phyloP scores from a whole-genome alignment of 306 rosid genomes.

The Cicer yamashitae region DNA sequence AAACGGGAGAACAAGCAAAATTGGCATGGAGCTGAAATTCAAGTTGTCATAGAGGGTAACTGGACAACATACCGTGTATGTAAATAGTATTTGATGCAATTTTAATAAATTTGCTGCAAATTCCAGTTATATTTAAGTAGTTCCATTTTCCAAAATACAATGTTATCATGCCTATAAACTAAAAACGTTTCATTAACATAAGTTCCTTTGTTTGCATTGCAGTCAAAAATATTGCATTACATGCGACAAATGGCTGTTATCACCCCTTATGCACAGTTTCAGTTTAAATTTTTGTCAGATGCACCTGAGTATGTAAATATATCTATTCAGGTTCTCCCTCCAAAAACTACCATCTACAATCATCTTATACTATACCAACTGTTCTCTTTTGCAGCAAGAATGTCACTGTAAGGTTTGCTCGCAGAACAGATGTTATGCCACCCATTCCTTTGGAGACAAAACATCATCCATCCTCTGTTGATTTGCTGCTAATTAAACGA shows the following conservation, averaged over 20 bases:
- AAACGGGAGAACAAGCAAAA: conserved; percentile 67
- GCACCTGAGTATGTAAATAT: conserved; percentile 72
- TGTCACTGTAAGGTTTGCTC: conserved; percentile 79
- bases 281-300: conserved; percentile 84
- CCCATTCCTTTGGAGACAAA: conserved; percentile 92
- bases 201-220: conserved; percentile 54
- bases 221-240: conserved; percentile 94
- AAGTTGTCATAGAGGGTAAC: conserved; percentile 97
- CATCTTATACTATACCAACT: conserved; percentile 31
- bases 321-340: conserved; percentile 38
- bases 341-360: conserved; percentile 23
- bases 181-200: conserved; percentile 27
- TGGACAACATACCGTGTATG: conserved; percentile 97
- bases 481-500: conserved; percentile 86
- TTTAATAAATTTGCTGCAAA: conserved; percentile 32
- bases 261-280: conserved; percentile 65
- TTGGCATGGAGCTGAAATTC: conserved; percentile 97
- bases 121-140: conserved; percentile 25
- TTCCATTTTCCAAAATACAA: conserved; percentile 21
- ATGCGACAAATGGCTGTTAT: conserved; percentile 85
- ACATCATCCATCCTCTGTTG: conserved; percentile 94
- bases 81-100: conserved; percentile 29
- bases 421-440: conserved; percentile 99
- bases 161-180: conserved; percentile 37
- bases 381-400: conserved; percentile 71